A percentile compares a stretch with the other conserved stretches of the same genome.
phyloP scores from a whole-genome alignment of 2,329 filamentous ascomycete species.

The Thermoascus crustaceus region DNA sequence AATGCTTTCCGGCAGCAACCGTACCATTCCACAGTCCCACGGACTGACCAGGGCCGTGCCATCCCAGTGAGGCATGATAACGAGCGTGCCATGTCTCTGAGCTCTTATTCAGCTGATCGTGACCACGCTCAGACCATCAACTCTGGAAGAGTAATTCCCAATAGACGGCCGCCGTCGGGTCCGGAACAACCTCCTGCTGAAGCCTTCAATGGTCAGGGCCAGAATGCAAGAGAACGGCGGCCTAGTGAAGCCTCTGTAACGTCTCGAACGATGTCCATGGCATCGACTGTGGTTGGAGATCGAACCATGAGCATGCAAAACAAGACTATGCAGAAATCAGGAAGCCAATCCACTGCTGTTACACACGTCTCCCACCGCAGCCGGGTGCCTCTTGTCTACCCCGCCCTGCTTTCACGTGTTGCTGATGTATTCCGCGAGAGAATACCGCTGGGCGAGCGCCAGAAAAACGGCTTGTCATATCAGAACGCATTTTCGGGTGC shows the following conservation, averaged over 20 bases:
- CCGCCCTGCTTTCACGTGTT: conserved; percentile 85
- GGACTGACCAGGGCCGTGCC: conserved; percentile 82
- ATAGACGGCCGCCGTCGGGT: conserved; percentile 55
- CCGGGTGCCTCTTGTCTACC: conserved; percentile 80
- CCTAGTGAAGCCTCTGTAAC: conserved; percentile 37
- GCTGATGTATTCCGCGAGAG: conserved; percentile 87
- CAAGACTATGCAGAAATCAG: conserved; percentile 43
- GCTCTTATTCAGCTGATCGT: conserved; percentile 67
- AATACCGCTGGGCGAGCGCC: conserved; percentile 75
- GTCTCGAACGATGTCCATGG: conserved; percentile 80
- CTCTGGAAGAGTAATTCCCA: conserved; percentile 74
- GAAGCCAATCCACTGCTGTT: conserved; percentile 46
- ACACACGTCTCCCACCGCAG: conserved; percentile 53
- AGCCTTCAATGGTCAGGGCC: conserved; percentile 41
- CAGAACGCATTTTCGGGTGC: conserved; percentile 94
- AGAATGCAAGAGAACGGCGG: conserved; percentile 25
- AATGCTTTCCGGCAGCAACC: conserved; percentile 71
- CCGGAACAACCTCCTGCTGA: conserved; percentile 23
- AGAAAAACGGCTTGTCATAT: conserved; percentile 95
- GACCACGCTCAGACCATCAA: conserved; percentile 83
- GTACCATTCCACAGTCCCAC: conserved; percentile 58
- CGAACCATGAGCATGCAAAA: conserved; percentile 50
- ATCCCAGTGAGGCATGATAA: conserved; percentile 90
- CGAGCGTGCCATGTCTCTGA: conserved; percentile 95
- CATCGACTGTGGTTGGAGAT: conserved; percentile 57